Base-by-base conservation (phyloP, 2,329 filamentous ascomycete species). In the Alternaria arbusti region DNA sequence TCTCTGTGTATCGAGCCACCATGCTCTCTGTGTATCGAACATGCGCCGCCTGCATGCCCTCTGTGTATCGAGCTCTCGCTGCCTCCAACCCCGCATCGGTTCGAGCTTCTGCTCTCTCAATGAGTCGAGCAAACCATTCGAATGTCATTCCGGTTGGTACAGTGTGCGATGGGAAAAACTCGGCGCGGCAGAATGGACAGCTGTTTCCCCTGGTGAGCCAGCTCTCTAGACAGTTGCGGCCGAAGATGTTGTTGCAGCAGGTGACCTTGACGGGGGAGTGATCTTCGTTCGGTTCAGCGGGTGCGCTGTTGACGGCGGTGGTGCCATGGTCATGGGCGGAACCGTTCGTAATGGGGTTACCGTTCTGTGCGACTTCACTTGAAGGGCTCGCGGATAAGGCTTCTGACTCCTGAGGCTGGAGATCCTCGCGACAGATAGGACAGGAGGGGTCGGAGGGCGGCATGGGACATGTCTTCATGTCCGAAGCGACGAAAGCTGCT, bases 201-300 rank as follows among this genome's bases (percentile, higher is more conserved):
- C 20, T 49, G 23, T 56, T 60, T 12, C 4, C 40, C 10, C 12
- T 11, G 4, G 20, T 17, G n/a, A 60, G 28, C 58, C 50, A 60
- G n/a, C 6, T 0, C 4, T n/a, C 15, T 10, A 56, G 9, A 25
- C 44, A 60, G 3, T 5, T 7, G 43, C 17, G 22, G n/a, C 50
- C 30, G 25, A 49, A 60, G 44, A 55, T 11, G 9, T 55, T 60
- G 15, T 30, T 49, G 28, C 57, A 60, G 3, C 57, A 60, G 17
- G 11, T 13, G n/a, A 60, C 26, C n/a, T 26, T 47, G 12, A 49
- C n/a, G 13, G 51, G 44, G 8, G 13, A n/a, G 22, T 22, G 44
- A 15, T 23, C 22, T 32, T 59, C 12, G 13, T 10, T n/a, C 22
- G 22, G 8, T 26, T 26, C 28, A 15, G 4, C 6, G 7, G 17